Percentiles rank a stretch among this genome's conserved stretches.
phyloP scores from a whole-genome alignment of 1,284 basidiomycete species.

The Moniliella sp. region DNA sequence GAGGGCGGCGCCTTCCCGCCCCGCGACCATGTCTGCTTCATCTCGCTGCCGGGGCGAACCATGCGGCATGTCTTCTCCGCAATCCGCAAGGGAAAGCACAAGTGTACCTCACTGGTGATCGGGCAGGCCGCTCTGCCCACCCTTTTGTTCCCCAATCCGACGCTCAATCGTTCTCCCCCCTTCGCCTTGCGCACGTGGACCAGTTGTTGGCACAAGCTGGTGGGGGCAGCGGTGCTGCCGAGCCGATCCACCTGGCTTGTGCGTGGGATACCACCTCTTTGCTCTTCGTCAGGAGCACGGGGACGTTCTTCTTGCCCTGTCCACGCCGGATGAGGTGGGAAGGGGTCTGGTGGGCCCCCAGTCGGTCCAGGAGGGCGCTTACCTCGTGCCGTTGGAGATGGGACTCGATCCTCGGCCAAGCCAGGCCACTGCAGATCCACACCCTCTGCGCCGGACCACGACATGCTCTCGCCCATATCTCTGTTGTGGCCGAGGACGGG shows the following conservation, averaged over 20 bases:
- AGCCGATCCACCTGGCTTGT: no score
- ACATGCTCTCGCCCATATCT: neutral
- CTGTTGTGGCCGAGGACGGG: neutral
- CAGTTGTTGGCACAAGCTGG: no score
- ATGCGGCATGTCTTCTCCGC: neutral
- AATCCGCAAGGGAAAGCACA: neutral
- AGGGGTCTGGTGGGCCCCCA: neutral
- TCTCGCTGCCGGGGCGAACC: neutral
- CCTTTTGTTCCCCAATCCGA: no score
- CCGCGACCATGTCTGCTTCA: neutral
- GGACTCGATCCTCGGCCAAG: neutral
- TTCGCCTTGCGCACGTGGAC: no score
- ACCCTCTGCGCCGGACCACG: neutral
- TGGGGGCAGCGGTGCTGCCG: no score
- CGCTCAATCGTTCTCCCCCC: no score
- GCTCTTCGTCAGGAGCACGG: neutral
- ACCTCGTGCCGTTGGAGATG: neutral
- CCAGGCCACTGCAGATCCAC: neutral
- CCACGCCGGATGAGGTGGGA: neutral
- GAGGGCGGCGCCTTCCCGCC: neutral
- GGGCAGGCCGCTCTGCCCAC: no score
- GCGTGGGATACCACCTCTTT: no score
- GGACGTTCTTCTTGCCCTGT: neutral
- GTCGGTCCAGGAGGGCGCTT: neutral
- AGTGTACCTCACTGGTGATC: no score